Conservation (phyloP, 805 yeast genomes). For the Hanseniaspora meyeri region DNA sequence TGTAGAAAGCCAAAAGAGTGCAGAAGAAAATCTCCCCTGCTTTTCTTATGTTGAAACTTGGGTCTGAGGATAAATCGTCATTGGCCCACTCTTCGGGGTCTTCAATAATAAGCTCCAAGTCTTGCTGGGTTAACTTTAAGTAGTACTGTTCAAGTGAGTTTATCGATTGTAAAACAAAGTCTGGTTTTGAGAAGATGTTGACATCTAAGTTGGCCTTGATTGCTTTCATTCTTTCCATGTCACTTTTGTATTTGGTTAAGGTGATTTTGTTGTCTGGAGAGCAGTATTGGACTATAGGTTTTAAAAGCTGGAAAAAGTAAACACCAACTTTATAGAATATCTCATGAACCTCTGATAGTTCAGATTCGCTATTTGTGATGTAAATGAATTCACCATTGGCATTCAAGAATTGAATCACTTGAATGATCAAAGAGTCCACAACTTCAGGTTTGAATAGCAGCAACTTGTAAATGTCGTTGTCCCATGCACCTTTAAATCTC, state of each 20-base stretch:
- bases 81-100: conserved; percentile 92
- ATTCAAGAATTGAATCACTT: not conserved
- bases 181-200: conserved; percentile 44
- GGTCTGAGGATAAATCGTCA: conserved; percentile 48
- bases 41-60: conserved; percentile 10
- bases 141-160: conserved; percentile 63
- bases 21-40: conserved; percentile 9
- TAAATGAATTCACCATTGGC: conserved; percentile 3
- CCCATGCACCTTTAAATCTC: conserved; percentile 12
- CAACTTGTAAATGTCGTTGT: conserved; percentile 9
- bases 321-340: conserved; percentile 52
- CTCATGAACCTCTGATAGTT: conserved; percentile 47
- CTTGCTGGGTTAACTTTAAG: conserved; percentile 58
- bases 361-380: not conserved
- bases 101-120: conserved; percentile 65
- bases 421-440: conserved; percentile 5
- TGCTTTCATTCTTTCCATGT: conserved; percentile 47
- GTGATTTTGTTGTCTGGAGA: conserved; percentile 12
- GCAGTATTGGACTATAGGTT: conserved; percentile 29
- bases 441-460: conserved; percentile 1
- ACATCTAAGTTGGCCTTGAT: conserved; percentile 43
- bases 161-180: conserved; percentile 44
- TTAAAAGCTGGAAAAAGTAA: conserved; percentile 58
- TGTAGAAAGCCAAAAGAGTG: not conserved
- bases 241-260: conserved; percentile 42